Percentiles rank a stretch among this genome's conserved stretches.
Conservation (phyloP, 1,139 yeast species). For the Neolecta irregularis region DNA sequence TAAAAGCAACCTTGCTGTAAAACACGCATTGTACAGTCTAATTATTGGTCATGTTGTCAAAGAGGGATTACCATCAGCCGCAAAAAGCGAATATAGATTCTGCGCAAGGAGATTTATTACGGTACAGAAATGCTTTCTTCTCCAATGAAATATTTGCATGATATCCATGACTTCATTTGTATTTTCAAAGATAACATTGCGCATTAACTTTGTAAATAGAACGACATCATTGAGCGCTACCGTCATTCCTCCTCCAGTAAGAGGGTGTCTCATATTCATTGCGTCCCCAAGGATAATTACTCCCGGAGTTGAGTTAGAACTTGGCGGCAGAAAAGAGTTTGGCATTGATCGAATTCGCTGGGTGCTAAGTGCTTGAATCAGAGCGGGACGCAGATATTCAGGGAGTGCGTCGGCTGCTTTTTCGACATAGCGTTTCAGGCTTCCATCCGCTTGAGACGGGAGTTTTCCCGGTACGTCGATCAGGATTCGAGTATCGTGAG, state of each 20-base stretch:
- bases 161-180: constrained; percentile 39
- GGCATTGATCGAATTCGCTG: constrained; percentile 76
- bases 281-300: constrained; percentile 82
- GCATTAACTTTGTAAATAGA: constrained; percentile 43
- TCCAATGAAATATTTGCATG: constrained; percentile 52
- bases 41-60: constrained; percentile 1
- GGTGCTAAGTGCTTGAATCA: constrained; percentile 38
- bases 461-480: constrained; percentile 76
- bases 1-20: constrained; percentile 80
- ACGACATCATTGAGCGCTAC: constrained; percentile 86
- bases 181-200: constrained; percentile 41
- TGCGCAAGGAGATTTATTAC: constrained; percentile 83
- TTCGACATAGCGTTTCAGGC: constrained; percentile 44
- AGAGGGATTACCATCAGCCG: constrained; percentile 50
- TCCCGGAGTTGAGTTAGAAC: constrained; percentile 52
- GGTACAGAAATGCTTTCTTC: constrained; percentile 62
- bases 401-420: constrained; percentile 63
- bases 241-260: constrained; percentile 99
- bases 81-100: constrained; percentile 77
- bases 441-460: constrained; percentile 50
- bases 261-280: constrained; percentile 92
- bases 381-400: constrained; percentile 44
- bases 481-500: constrained; percentile 67
- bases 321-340: constrained; percentile 75
- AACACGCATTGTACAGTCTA: constrained; percentile 30